A percentile compares a stretch with the other conserved stretches of the same genome.
Conservation (phyloP, 2,329 filamentous ascomycete species). For the Alternaria sp. region DNA sequence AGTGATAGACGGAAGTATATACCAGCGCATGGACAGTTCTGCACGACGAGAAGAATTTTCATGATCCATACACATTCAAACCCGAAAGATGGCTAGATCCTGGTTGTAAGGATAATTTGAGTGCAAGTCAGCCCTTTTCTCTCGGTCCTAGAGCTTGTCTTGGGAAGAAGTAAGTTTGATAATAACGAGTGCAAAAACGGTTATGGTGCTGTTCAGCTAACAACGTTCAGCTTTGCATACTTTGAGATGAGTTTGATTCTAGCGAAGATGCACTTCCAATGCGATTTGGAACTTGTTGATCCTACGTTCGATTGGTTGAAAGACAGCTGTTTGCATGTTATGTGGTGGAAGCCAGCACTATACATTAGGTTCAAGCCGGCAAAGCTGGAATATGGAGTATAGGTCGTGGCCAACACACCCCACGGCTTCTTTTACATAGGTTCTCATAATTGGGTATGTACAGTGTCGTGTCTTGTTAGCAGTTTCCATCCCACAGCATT, state of each 20-base stretch:
- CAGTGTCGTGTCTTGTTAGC: not conserved
- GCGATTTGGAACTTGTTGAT: not conserved
- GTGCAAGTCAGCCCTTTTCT: conserved; percentile 1
- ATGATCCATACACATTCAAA: not conserved
- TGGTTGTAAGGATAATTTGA: not conserved
- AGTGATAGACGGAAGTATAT: not conserved
- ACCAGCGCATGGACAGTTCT: not conserved
- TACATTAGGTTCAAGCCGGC: not conserved
- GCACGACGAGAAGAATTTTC: not conserved
- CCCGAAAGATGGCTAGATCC: conserved; percentile 2
- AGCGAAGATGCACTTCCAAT: not conserved
- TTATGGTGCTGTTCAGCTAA: not conserved
- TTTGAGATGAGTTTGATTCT: not conserved
- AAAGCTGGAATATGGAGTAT: not conserved
- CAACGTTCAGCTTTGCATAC: not conserved
- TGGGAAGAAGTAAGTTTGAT: not conserved
- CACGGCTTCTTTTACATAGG: not conserved
- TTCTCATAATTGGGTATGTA: not conserved
- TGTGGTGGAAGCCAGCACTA: conserved; percentile 5
- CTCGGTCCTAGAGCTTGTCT: not conserved
- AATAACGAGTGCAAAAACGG: not conserved
- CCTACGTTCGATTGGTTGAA: not conserved
- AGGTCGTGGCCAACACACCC: not conserved
- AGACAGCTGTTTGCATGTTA: not conserved
- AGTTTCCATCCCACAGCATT: not conserved